These are phyloP conservation scores for Candida palmyrensis DNA, from an alignment of 805 yeast genomes.

Conservation along the genomic window DNA sequence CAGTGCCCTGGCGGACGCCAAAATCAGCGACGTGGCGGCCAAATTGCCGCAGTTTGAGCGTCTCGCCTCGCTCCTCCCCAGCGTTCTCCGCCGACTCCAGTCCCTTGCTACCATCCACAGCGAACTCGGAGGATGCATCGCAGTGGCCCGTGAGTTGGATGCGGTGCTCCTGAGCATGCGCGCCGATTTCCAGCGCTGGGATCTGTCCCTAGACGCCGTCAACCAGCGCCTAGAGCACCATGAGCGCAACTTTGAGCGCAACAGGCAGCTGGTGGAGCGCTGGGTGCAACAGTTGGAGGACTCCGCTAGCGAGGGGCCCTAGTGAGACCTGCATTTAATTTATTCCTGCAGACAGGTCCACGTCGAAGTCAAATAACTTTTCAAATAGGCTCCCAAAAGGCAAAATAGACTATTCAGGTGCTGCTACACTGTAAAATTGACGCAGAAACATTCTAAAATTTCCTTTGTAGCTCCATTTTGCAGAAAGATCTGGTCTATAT, in stretches of 20 bases:
- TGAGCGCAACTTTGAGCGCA: constrained; percentile 16
- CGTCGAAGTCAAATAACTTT: too few relatives aligned
- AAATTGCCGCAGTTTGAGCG: constrained; percentile 21
- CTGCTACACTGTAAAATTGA: too few relatives aligned
- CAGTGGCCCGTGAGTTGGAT: constrained; percentile 22
- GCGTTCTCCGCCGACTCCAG: constrained; percentile 23
- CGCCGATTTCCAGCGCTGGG: constrained; percentile 28
- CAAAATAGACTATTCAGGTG: too few relatives aligned
- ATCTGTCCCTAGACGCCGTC: constrained; percentile 15
- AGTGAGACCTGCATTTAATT: too few relatives aligned
- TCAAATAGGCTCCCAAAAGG: too few relatives aligned
- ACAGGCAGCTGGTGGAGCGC: constrained; percentile 15
- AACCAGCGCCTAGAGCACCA: constrained; percentile 19
- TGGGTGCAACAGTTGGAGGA: constrained; percentile 12
- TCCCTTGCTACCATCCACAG: constrained; percentile 28
- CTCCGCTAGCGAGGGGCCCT: too few relatives aligned
- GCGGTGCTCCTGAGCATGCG: constrained; percentile 17
- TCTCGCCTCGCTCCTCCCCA: constrained; percentile 18
- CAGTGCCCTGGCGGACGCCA: constrained; percentile 9
- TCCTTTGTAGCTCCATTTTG: too few relatives aligned
- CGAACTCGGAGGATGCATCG: constrained; percentile 24
- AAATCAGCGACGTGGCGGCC: constrained; percentile 21
- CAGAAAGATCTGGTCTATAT: too few relatives aligned
- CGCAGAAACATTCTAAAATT: too few relatives aligned
- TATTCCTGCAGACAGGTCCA: too few relatives aligned